Conservation (phyloP, 768 basidiomycete species). For the Multifurca ochricompacta region DNA sequence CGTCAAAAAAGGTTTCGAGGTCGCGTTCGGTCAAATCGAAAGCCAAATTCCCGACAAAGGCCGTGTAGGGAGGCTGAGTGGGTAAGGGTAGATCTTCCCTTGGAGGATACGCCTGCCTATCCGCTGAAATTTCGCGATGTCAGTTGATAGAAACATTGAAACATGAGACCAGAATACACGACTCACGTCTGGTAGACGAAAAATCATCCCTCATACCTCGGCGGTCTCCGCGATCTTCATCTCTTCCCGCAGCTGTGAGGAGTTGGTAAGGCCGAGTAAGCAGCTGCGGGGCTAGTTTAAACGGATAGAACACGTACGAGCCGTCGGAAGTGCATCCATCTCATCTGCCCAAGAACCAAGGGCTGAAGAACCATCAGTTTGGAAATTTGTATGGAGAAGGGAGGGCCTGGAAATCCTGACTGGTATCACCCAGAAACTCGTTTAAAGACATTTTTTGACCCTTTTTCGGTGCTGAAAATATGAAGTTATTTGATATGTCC, state of each 20-base stretch:
- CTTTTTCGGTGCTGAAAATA: conserved; percentile 74
- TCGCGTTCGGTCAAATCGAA: conserved; percentile 87
- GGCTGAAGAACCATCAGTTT: conserved; percentile 36
- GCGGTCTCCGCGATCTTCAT: conserved; percentile 59
- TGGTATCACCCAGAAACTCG: conserved; percentile 82
- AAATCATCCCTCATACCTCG: conserved; percentile 51
- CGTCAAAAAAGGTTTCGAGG: conserved; percentile 71
- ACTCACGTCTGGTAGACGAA: conserved; percentile 51
- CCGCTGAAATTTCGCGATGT: conserved; percentile 30
- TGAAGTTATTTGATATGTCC: neutral
- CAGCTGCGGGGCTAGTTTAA: neutral
- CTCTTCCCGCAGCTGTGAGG: conserved; percentile 57
- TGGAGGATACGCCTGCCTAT: conserved; percentile 50
- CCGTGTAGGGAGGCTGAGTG: conserved; percentile 88
- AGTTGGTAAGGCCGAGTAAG: neutral
- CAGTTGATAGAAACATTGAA: neutral
- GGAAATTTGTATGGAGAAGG: conserved; percentile 18
- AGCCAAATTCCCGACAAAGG: conserved; percentile 92
- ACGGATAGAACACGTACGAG: conserved; percentile 58
- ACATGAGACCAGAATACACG: neutral
- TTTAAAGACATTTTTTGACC: conserved; percentile 88
- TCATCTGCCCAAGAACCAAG: conserved; percentile 98
- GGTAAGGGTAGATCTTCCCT: conserved; percentile 96
- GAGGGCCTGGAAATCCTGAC: conserved; percentile 41
- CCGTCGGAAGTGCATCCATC: conserved; percentile 88